Evolutionary conservation across 148 eudicot species (phyloP).

Genomic region (Fagopyrum homotropicum): DNA sequence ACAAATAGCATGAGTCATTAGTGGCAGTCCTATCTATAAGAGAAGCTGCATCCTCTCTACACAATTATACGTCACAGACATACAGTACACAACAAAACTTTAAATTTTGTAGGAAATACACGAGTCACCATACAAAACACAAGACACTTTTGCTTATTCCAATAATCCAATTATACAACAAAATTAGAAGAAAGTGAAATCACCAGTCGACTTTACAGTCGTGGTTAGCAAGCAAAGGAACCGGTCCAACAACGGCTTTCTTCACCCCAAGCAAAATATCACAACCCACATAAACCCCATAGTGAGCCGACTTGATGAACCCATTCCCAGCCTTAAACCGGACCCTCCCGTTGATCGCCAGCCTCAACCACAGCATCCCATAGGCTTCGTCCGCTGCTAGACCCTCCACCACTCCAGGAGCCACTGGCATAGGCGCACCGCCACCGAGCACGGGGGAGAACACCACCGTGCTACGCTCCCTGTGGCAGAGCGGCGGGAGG

Average conservation of each 20-base stretch:
- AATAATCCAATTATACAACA: too few species aligned
- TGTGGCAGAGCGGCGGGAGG: conserved; percentile 27
- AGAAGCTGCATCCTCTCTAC: too few species aligned
- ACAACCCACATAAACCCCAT: conserved; percentile 52
- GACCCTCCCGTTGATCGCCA: conserved; percentile 57
- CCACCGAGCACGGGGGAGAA: conserved; percentile 31
- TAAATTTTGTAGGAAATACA: too few species aligned
- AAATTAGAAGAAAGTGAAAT: background rate
- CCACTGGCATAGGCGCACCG: conserved; percentile 24
- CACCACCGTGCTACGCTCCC: conserved; percentile 20
- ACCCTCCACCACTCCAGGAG: conserved; percentile 26
- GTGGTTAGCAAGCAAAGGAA: conserved; percentile 51
- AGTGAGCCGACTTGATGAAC: conserved; percentile 34
- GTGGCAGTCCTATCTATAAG: too few species aligned
- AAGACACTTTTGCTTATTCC: too few species aligned
- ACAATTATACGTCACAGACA: too few species aligned
- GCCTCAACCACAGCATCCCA: conserved; percentile 57
- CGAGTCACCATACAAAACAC: too few species aligned
- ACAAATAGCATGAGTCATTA: too few species aligned
- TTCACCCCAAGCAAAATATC: conserved; percentile 51
- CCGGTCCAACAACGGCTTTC: conserved; percentile 36
- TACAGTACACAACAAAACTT: too few species aligned
- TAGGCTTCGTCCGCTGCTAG: conserved; percentile 29
- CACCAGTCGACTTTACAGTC: conserved; percentile 55
- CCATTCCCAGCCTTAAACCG: conserved; percentile 62